Base-by-base conservation (phyloP, 352 stramenopile genomes). In the Pseudoperonospora humuli region DNA sequence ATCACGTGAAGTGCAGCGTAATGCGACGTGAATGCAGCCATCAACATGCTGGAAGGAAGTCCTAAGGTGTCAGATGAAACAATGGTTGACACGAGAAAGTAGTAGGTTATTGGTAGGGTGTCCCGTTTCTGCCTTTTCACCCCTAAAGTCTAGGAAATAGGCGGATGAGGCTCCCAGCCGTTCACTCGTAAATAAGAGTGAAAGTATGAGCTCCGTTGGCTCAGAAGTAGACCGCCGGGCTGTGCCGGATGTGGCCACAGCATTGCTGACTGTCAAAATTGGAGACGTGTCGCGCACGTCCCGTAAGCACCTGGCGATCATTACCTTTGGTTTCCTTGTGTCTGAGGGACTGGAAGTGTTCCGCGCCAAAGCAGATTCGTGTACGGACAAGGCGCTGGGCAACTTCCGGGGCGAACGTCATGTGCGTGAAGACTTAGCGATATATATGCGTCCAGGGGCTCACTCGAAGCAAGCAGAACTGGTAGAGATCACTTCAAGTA, bases 381-480 rank as follows among this genome's bases (percentile, higher is more conserved):
- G 62, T 24, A 81, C 71, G 27, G 41, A 61, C 28, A 70, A 73
- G 18, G 68, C 80, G 45, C 54, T 86, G n/a, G 59, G 71, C 46
- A 61, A 35, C 20, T 56, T 63, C 40, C 45, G 42, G 3, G 54
- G 56, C 14, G 69, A 84, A 21, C 45, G 38, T n/a, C 64, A 82
- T 34, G 60, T 87, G 39, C 69, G 73, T 21, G 70, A 79, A 26
- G 75, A 90, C 43, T 24, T 27, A 15, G 71, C 73, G 11, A 63
- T 90, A n/a, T 90, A 90, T 64, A 87, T 90, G 52, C 66, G 67
- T 3, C 78, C 78, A 5, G 71, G 71, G 2, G 69, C 75, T 32
- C 75, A 87, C 56, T 87, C 78, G 20, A 90, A 86, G 48, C 78
- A 90, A 52, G 65, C 73, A n/a, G 78, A 87, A 45, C 66, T 87